These are phyloP conservation scores for Takashimella koratensis DNA, from an alignment of 1,284 basidiomycete species.

Conservation along the genomic window DNA sequence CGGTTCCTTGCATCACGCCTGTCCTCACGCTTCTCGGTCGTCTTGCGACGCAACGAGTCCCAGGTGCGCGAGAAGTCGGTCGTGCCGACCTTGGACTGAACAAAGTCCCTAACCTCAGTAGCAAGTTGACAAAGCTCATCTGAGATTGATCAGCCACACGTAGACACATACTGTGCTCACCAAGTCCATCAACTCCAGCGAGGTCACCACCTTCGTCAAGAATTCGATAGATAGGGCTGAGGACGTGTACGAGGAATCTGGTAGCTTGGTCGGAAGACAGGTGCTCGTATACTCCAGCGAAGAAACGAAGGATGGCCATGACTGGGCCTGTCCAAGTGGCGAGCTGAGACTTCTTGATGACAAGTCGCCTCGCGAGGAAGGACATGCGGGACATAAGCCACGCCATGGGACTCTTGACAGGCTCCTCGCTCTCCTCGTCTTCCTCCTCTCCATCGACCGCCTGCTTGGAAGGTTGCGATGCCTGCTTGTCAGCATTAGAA, in stretches of 20 bases:
- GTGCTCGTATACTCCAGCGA: constrained; percentile 79
- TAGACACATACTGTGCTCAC: constrained; percentile 53
- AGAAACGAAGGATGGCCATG: constrained; percentile 80
- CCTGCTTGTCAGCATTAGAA: constrained; percentile 6
- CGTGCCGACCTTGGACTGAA: constrained; percentile 80
- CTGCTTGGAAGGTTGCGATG: constrained; percentile 10
- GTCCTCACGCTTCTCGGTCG: constrained; percentile 65
- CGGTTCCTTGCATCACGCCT: constrained; percentile 65
- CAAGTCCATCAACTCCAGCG: constrained; percentile 68
- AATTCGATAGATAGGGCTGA: constrained; percentile 82
- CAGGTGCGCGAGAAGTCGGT: constrained; percentile 75
- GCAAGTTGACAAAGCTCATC: constrained; percentile 80
- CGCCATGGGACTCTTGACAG: constrained; percentile 62
- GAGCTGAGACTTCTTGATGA: constrained; percentile 52
- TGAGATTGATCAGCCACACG: constrained; percentile 36
- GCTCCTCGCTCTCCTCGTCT: constrained; percentile 31
- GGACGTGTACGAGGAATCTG: constrained; percentile 73
- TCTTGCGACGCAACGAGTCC: constrained; percentile 70
- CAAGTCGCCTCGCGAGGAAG: constrained; percentile 63
- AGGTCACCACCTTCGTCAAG: constrained; percentile 67
- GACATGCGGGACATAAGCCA: constrained; percentile 95
- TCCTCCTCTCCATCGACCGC: constrained; percentile 37
- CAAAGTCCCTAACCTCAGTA: constrained; percentile 78
- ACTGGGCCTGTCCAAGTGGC: constrained; percentile 75
- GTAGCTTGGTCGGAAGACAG: constrained; percentile 61